phyloP scores from a whole-genome alignment of 768 basidiomycete species.

The Leucogyrophana mollusca region DNA sequence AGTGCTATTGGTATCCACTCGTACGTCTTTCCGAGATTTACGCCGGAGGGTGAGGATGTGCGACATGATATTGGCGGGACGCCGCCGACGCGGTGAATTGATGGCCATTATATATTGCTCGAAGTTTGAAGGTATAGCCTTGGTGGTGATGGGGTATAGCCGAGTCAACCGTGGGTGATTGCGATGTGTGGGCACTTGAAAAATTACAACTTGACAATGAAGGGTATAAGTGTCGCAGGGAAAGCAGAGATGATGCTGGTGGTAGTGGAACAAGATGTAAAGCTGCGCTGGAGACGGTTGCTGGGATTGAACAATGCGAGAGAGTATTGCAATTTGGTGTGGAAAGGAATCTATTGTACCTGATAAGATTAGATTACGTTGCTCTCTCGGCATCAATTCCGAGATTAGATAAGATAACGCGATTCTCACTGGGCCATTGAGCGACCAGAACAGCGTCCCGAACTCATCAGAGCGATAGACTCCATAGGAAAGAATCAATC shows the following conservation, averaged over 20 bases:
- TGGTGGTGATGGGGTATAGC: neutral
- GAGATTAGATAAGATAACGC: neutral
- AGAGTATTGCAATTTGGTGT: slow-evolving; percentile 1
- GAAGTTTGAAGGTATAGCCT: no score
- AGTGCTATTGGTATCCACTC: neutral
- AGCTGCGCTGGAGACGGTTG: slow-evolving; percentile 1
- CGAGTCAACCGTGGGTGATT: neutral
- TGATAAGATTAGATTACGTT: slow-evolving; percentile 21
- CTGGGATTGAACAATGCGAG: slow-evolving; percentile 5
- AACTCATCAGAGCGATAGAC: no score
- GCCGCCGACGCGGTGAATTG: slow-evolving; percentile 2
- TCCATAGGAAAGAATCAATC: no score
- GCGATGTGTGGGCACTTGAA: neutral
- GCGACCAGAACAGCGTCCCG: no score
- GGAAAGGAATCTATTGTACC: slow-evolving; percentile 8
- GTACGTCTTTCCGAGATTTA: slow-evolving; percentile 8
- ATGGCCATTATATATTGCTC: slow-evolving; percentile 6
- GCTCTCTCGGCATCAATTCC: neutral
- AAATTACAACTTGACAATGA: no score
- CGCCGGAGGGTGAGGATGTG: slow-evolving; percentile 10
- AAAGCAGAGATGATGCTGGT: slow-evolving; percentile 5
- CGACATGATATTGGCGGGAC: slow-evolving; percentile 14
- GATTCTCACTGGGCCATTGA: no score
- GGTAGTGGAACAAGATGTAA: slow-evolving; percentile 6
- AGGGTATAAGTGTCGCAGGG: no score